Evolutionary conservation across 805 yeast species (phyloP).

Genomic region (Lachancea fermentati): DNA sequence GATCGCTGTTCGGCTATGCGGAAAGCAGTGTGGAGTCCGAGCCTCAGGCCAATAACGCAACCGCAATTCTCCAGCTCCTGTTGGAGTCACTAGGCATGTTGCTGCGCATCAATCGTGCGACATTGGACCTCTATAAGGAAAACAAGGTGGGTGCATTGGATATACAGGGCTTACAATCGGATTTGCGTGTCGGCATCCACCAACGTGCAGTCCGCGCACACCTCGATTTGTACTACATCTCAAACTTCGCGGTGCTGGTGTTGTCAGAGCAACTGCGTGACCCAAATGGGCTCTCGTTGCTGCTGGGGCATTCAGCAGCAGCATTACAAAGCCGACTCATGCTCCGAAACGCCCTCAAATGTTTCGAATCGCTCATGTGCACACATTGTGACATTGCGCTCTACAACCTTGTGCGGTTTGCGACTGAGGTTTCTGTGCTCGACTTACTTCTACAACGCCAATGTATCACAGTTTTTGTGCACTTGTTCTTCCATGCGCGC

Average conservation of each 20-base stretch:
- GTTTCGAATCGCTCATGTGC: conserved; percentile 33
- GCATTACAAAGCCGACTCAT: conserved; percentile 14
- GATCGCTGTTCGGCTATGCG: conserved; percentile 26
- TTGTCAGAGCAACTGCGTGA: conserved; percentile 19
- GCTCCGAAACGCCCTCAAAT: conserved; percentile 19
- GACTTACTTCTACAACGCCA: conserved; percentile 33
- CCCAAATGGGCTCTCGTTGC: background rate
- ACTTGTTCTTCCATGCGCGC: conserved; percentile 24
- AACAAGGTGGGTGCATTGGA: background rate
- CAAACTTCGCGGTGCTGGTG: conserved; percentile 17
- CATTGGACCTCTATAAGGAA: conserved; percentile 16
- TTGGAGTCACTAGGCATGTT: conserved; percentile 16
- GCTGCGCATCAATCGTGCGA: conserved; percentile 12
- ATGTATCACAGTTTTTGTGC: conserved; percentile 29
- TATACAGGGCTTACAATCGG: background rate
- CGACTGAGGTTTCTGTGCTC: conserved; percentile 28
- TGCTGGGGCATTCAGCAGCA: conserved; percentile 18
- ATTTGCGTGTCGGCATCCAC: conserved; percentile 10
- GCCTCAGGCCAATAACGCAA: conserved; percentile 7
- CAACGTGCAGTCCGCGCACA: conserved; percentile 20
- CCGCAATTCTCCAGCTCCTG: conserved; percentile 9
- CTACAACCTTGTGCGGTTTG: conserved; percentile 33
- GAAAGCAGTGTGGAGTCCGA: conserved; percentile 6
- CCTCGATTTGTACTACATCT: conserved; percentile 21
- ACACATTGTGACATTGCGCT: conserved; percentile 35